A percentile compares a stretch with the other conserved stretches of the same genome.
Conservation (phyloP, 768 basidiomycete species). For the Pleurotus giganteus region DNA sequence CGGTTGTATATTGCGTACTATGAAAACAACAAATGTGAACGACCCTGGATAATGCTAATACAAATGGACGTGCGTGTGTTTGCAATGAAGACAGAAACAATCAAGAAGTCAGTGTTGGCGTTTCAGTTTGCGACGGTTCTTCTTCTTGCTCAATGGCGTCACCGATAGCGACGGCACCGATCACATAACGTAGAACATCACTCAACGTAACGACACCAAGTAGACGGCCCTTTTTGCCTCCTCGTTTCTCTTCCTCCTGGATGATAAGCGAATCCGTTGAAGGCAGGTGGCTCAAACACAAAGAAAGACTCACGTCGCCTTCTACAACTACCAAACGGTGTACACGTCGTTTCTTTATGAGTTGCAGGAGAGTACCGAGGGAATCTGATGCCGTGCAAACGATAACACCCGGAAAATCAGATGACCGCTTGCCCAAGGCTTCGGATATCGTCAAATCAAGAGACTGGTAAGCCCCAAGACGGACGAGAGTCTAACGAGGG, state of each 20-base stretch:
- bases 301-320: slow-evolving; percentile 60
- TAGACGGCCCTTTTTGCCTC: slow-evolving; percentile 80
- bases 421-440: slow-evolving; percentile 86
- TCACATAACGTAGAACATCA: slow-evolving; percentile 83
- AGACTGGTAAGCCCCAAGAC: slow-evolving; percentile 92
- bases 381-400: slow-evolving; percentile 94
- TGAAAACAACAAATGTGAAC: no score
- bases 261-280: background rate
- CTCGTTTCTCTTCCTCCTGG: slow-evolving; percentile 77
- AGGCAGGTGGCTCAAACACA: background rate
- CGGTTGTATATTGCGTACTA: no score
- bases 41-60: no score
- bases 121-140: slow-evolving; percentile 9
- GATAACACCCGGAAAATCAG: slow-evolving; percentile 96
- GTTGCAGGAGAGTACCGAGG: slow-evolving; percentile 82
- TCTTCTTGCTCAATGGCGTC: slow-evolving; percentile 37
- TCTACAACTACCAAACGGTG: slow-evolving; percentile 96
- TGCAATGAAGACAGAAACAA: background rate
- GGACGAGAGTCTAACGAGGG: slow-evolving; percentile 77
- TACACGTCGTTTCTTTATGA: slow-evolving; percentile 90
- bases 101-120: slow-evolving; percentile 9
- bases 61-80: no score
- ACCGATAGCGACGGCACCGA: slow-evolving; percentile 59
- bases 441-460: slow-evolving; percentile 92
- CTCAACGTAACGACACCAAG: slow-evolving; percentile 86